Evolutionary conservation across 2,329 filamentous ascomycete genomes (phyloP).

Genomic region (Kalmusia sp.): DNA sequence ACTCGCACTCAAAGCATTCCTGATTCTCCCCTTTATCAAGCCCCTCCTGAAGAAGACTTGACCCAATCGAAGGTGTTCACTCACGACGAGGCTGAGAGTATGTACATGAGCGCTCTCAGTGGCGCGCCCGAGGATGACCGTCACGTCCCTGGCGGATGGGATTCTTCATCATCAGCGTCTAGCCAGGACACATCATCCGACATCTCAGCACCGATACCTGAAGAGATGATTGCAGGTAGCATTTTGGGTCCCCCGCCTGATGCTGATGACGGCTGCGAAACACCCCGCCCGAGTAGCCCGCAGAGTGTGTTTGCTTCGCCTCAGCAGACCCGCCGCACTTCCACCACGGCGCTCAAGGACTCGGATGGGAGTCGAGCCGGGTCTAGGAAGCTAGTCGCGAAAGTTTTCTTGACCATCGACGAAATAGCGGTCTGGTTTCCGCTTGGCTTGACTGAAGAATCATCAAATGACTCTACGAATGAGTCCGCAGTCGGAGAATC

Average conservation of each 20-base stretch:
- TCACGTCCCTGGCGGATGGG: conserved; percentile 53
- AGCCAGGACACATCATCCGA: conserved; percentile 38
- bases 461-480: conserved; percentile 4
- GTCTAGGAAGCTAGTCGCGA: conserved; percentile 30
- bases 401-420: conserved; percentile 46
- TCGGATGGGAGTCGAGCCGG: not conserved
- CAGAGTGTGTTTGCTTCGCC: conserved; percentile 31
- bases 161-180: conserved; percentile 40
- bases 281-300: conserved; percentile 45
- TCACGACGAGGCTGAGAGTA: conserved; percentile 82
- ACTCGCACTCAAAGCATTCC: not conserved
- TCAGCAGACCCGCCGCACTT: not conserved
- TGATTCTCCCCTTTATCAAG: not conserved
- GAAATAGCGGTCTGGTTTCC: conserved; percentile 48
- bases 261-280: conserved; percentile 46
- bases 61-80: conserved; percentile 72
- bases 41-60: conserved; percentile 30
- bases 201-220: conserved; percentile 33
- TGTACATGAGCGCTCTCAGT: conserved; percentile 79
- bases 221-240: conserved; percentile 39
- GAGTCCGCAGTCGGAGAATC: conserved; percentile 21
- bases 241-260: conserved; percentile 37
- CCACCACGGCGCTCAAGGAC: not conserved
- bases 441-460: conserved; percentile 30
- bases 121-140: conserved; percentile 36